These are phyloP conservation scores for Coemansia sp. DNA, from an alignment of 192 early-diverging fungal species.

Conservation along the genomic window DNA sequence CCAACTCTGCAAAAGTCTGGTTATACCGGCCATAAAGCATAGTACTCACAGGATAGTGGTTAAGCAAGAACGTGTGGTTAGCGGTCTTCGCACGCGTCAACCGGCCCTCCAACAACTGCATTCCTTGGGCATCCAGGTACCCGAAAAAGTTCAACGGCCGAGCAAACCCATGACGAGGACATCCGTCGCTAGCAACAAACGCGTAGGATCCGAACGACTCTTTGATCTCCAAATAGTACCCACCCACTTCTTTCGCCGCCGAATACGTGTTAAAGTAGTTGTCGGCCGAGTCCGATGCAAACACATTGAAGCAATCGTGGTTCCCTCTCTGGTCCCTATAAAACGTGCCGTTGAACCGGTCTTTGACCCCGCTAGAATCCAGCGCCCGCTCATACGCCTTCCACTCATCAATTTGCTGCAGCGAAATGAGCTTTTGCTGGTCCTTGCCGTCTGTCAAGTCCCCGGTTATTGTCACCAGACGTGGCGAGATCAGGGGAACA, in stretches of 20 bases:
- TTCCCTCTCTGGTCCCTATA: slow-evolving; percentile 92
- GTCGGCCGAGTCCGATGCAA: slow-evolving; percentile 56
- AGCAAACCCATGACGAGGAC: slow-evolving; percentile 69
- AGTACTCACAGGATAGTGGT: slow-evolving; percentile 81
- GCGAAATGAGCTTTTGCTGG: slow-evolving; percentile 60
- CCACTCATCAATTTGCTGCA: slow-evolving; percentile 86
- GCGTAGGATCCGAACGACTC: slow-evolving; percentile 75
- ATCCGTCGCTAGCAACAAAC: slow-evolving; percentile 84
- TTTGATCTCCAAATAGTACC: slow-evolving; percentile 62
- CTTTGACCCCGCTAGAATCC: slow-evolving; percentile 52
- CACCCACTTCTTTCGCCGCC: slow-evolving; percentile 54
- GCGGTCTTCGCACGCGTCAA: slow-evolving; percentile 62
- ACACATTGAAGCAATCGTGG: slow-evolving; percentile 90
- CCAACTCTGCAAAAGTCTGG: slow-evolving; percentile 61
- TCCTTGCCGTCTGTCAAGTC: slow-evolving; percentile 91
- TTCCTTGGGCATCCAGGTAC: slow-evolving; percentile 68
- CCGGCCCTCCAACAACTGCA: slow-evolving; percentile 67
- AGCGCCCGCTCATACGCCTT: slow-evolving; percentile 66
- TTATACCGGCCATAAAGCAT: slow-evolving; percentile 70
- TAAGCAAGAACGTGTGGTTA: slow-evolving; percentile 47
- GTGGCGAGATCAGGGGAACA: slow-evolving; percentile 75
- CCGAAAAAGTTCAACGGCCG: slow-evolving; percentile 93
- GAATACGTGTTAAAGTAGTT: slow-evolving; percentile 68
- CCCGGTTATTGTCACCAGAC: slow-evolving; percentile 79
- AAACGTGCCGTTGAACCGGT: slow-evolving; percentile 59